Evolutionary conservation across 176 grass and related monocot species (phyloP).

Genomic region (Lolium perenne): DNA sequence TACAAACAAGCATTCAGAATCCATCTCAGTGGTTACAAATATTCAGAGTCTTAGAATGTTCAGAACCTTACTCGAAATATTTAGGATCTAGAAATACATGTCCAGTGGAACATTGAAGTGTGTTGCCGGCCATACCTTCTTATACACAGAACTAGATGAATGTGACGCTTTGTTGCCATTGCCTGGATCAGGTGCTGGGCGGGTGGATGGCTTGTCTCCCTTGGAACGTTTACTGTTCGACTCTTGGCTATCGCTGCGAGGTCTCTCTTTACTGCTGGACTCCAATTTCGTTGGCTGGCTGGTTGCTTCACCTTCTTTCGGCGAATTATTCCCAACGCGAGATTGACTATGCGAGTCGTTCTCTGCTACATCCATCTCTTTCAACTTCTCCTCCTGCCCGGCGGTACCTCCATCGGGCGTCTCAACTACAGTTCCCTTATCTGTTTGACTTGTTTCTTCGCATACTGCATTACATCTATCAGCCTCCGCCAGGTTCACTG

Average conservation of each 20-base stretch:
- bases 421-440: constrained; percentile 37
- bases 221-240: constrained; percentile 36
- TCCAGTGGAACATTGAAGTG: background rate
- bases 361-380: constrained; percentile 7
- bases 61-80: background rate
- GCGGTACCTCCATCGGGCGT: constrained; percentile 35
- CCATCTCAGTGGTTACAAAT: background rate
- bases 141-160: constrained; percentile 63
- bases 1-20: constrained; percentile 20
- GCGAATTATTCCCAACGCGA: constrained; percentile 12
- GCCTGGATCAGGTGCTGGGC: constrained; percentile 37
- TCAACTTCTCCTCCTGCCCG: constrained; percentile 6
- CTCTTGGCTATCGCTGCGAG: constrained; percentile 13
- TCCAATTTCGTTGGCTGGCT: constrained; percentile 41
- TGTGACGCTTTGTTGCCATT: constrained; percentile 43
- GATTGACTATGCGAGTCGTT: constrained; percentile 21
- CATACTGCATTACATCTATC: background rate
- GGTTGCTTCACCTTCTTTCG: constrained; percentile 35
- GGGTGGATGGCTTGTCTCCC: constrained; percentile 32
- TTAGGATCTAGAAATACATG: background rate
- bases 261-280: constrained; percentile 42
- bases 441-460: constrained; percentile 27
- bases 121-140: constrained; percentile 69
- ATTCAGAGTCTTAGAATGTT: background rate
- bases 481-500: constrained; percentile 31